Evolutionary conservation across 2,329 filamentous ascomycete species (phyloP).

Genomic region (Colletotrichum siamense): DNA sequence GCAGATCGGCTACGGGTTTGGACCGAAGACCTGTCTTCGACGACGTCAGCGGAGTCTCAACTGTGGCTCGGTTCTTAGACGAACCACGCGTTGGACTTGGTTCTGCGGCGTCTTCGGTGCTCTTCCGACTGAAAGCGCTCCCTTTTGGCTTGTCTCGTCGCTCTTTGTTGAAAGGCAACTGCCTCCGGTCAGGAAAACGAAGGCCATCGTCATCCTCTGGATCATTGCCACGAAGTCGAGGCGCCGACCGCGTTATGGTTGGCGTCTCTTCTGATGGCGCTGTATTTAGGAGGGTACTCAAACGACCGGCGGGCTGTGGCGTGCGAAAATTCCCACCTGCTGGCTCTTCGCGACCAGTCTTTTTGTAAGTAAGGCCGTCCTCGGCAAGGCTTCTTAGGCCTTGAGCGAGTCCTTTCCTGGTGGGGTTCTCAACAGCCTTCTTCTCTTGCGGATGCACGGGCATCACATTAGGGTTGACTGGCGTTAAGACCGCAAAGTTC

Average conservation of each 20-base stretch:
- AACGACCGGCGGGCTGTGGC: constrained; percentile 29
- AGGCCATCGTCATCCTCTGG: constrained; percentile 27
- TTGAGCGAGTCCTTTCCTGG: constrained; percentile 32
- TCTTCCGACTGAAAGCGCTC: background rate
- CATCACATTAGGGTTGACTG: constrained; percentile 40
- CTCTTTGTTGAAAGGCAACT: constrained; percentile 44
- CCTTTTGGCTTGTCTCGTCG: constrained; percentile 13
- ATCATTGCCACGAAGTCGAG: constrained; percentile 25
- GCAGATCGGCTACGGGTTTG: constrained; percentile 62
- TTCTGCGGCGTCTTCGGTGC: background rate
- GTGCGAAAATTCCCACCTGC: constrained; percentile 16
- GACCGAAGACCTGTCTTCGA: constrained; percentile 53
- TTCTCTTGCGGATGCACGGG: constrained; percentile 25
- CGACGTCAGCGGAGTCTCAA: constrained; percentile 10
- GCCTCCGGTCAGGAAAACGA: constrained; percentile 43
- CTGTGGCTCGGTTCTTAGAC: background rate
- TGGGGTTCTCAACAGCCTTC: constrained; percentile 20
- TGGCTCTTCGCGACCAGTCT: constrained; percentile 8
- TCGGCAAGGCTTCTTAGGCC: constrained; percentile 52
- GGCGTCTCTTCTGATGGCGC: constrained; percentile 27
- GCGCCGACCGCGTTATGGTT: constrained; percentile 29
- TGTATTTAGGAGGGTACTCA: constrained; percentile 39
- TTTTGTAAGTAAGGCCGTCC: constrained; percentile 44
- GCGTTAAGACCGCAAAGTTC: constrained; percentile 37
- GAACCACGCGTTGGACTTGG: background rate